Conservation (phyloP, 176 grass and related monocot genomes). For the Saccharum spontaneum region DNA sequence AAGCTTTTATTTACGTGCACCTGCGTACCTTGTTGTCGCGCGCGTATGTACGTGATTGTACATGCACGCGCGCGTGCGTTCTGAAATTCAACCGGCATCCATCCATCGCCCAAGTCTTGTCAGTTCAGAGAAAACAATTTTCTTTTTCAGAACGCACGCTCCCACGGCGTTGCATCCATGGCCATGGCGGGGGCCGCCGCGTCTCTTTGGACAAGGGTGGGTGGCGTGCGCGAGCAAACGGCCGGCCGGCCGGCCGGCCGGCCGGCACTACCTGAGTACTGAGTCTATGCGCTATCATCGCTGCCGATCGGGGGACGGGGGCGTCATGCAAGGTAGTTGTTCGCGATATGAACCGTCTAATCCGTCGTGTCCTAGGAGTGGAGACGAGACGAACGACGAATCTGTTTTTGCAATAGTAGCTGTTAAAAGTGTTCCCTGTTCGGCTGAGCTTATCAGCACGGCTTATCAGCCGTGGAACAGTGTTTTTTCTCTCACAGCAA, state of each 20-base stretch:
- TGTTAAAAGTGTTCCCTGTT: background rate
- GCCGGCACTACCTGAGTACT: background rate
- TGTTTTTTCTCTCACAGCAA: no score
- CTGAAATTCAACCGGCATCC: background rate
- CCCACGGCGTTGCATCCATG: background rate
- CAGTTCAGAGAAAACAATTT: background rate
- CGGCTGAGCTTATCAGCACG: no score
- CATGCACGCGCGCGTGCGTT: background rate
- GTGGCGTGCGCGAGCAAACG: background rate
- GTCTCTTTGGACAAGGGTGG: background rate
- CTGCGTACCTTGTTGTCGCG: background rate
- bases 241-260: no score
- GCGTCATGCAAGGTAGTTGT: background rate
- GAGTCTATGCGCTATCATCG: background rate
- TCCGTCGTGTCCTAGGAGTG: background rate
- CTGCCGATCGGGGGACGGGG: background rate
- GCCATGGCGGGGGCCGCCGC: background rate
- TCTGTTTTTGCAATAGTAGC: background rate
- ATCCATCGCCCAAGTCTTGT: background rate
- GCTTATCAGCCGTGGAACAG: no score
- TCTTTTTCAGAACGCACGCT: background rate
- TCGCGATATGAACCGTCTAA: background rate
- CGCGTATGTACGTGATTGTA: background rate
- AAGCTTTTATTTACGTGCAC: background rate
- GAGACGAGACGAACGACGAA: slow-evolving; percentile 17